phyloP scores from a whole-genome alignment of 257 asterid species.

The Solanum ahanhuiri region DNA sequence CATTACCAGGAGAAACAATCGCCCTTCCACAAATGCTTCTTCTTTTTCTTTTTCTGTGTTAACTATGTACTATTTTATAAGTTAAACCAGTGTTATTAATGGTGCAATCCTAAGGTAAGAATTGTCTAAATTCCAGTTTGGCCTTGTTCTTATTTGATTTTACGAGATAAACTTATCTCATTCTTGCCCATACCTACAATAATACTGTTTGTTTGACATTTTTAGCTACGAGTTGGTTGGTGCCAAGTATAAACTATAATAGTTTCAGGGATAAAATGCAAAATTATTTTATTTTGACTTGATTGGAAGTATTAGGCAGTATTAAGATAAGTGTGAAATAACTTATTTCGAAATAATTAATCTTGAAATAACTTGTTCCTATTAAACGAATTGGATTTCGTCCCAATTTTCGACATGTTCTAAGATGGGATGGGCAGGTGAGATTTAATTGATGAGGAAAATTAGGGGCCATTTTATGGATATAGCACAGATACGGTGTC shows the following conservation, averaged over 20 bases:
- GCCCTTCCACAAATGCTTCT: neutral
- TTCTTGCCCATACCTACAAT: neutral
- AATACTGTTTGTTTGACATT: neutral
- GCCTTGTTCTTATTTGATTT: neutral
- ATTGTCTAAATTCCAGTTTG: neutral
- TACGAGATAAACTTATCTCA: neutral
- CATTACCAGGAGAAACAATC: neutral
- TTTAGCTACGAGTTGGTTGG: neutral
- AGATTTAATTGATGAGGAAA: neutral
- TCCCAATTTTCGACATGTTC: neutral
- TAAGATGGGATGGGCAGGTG: neutral
- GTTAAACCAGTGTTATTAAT: neutral
- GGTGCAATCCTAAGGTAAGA: neutral
- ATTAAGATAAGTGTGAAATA: too few species aligned
- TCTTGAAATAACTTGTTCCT: too few species aligned
- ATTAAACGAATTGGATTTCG: neutral
- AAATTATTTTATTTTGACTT: neutral
- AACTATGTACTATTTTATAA: neutral
- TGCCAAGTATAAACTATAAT: too few species aligned
- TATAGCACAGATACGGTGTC: neutral
- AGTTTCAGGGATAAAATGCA: too few species aligned
- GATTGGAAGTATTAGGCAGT: accelerated
- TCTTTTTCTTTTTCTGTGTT: neutral
- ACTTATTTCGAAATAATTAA: too few species aligned
- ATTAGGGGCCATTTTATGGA: neutral